These are phyloP conservation scores for Aspergillus melleus DNA, from an alignment of 2,329 filamentous ascomycete species.

Conservation along the genomic window DNA sequence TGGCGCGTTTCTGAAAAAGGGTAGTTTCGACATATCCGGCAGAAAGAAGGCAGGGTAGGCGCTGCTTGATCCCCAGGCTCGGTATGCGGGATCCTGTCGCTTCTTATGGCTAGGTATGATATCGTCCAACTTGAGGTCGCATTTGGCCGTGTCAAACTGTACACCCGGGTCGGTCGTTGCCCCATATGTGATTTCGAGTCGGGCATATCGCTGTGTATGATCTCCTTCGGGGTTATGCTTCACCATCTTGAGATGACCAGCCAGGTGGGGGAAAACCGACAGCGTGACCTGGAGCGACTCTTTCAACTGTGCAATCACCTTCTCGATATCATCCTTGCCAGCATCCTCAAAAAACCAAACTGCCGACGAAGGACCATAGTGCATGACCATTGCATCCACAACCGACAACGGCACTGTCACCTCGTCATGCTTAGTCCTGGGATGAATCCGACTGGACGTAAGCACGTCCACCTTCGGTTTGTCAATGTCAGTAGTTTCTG, in stretches of 20 bases:
- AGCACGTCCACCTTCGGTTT: neutral
- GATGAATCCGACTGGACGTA: neutral
- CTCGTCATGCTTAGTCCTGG: neutral
- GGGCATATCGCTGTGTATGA: neutral
- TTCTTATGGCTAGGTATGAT: neutral
- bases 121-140: neutral
- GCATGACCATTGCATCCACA: conserved; percentile 5
- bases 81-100: neutral
- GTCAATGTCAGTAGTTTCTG: neutral
- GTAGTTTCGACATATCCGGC: neutral
- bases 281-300: conserved; percentile 3
- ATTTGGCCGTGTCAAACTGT: neutral
- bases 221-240: neutral
- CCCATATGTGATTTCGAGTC: neutral
- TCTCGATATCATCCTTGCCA: neutral
- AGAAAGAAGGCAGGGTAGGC: neutral
- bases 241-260: conserved; percentile 1
- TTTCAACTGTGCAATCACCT: neutral
- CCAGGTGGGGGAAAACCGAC: conserved; percentile 6
- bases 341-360: conserved; percentile 6
- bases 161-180: neutral
- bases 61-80: neutral
- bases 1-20: neutral
- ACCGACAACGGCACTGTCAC: conserved; percentile 2
- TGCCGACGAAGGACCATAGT: conserved; percentile 1